Percentiles rank a stretch among this genome's conserved stretches.
Evolutionary conservation across 257 asterid genomes (phyloP).

Genomic region (Nicotiana attenuata): DNA sequence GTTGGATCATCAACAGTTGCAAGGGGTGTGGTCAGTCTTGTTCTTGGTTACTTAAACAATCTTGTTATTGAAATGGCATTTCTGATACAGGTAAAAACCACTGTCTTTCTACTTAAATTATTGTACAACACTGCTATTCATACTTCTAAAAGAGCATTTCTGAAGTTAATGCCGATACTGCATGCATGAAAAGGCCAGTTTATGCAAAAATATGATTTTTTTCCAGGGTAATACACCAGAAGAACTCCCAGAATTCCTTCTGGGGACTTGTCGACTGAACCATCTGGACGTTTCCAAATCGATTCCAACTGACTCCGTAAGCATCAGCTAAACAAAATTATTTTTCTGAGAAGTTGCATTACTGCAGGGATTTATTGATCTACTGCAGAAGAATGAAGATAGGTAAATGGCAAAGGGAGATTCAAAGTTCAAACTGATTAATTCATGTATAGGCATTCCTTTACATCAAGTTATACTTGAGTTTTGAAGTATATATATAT

Average conservation of each 20-base stretch:
- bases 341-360: background rate
- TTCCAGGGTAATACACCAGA: conserved; percentile 72
- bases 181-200: background rate
- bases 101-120: background rate
- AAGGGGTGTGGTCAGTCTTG: conserved; percentile 86
- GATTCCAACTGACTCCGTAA: conserved; percentile 36
- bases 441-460: background rate
- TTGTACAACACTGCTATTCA: no score
- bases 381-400: background rate
- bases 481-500: conserved; percentile 3
- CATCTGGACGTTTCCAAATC: conserved; percentile 74
- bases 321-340: background rate
- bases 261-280: conserved; percentile 85
- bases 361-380: background rate
- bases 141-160: background rate
- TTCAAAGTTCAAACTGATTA: conserved; percentile 7
- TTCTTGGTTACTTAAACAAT: conserved; percentile 76
- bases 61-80: conserved; percentile 87
- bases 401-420: background rate
- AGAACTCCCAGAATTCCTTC: conserved; percentile 76
- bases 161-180: background rate
- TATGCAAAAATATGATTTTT: background rate
- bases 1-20: conserved; percentile 92
- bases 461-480: conserved; percentile 5
- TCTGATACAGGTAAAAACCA: conserved; percentile 54